These are phyloP conservation scores for Eurotiales sp. DNA, from an alignment of 2,329 filamentous ascomycete genomes.

Conservation along the genomic window DNA sequence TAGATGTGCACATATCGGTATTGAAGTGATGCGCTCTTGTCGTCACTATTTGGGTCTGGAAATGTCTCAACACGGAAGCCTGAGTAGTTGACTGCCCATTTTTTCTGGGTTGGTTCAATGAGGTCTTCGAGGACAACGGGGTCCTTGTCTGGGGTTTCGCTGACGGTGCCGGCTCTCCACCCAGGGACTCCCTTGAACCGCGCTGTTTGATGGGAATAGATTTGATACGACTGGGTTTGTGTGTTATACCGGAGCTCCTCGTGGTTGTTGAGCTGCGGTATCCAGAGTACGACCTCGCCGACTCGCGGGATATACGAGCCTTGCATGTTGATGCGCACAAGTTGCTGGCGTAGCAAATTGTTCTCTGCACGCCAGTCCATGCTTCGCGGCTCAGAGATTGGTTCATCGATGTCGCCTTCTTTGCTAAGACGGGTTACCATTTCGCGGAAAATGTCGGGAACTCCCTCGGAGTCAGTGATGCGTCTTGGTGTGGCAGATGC, in stretches of 20 bases:
- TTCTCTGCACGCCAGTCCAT: constrained; percentile 56
- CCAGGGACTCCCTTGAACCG: constrained; percentile 36
- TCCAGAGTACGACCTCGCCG: constrained; percentile 58
- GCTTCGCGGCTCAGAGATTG: constrained; percentile 48
- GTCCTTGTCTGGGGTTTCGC: constrained; percentile 47
- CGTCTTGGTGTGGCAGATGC: neutral
- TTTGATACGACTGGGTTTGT: constrained; percentile 25
- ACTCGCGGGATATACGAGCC: constrained; percentile 52
- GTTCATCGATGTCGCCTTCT: constrained; percentile 38
- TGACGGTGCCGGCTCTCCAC: constrained; percentile 58
- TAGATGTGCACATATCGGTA: constrained; percentile 54
- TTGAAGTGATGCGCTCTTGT: constrained; percentile 52
- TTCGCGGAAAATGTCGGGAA: constrained; percentile 50
- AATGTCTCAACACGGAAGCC: constrained; percentile 58
- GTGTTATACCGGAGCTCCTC: constrained; percentile 37
- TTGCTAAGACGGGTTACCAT: constrained; percentile 48
- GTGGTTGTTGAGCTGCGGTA: constrained; percentile 24
- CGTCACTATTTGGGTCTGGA: constrained; percentile 46
- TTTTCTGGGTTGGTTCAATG: constrained; percentile 35
- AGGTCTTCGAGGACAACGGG: constrained; percentile 46
- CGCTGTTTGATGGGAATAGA: constrained; percentile 31
- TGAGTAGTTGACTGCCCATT: constrained; percentile 45
- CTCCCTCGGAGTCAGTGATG: constrained; percentile 41
- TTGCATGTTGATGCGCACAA: constrained; percentile 42
- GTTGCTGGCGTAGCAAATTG: constrained; percentile 36